Percentiles rank a stretch among this genome's conserved stretches.
These are phyloP conservation scores for Russula abietina DNA, from an alignment of 768 basidiomycete genomes.

Conservation along the genomic window DNA sequence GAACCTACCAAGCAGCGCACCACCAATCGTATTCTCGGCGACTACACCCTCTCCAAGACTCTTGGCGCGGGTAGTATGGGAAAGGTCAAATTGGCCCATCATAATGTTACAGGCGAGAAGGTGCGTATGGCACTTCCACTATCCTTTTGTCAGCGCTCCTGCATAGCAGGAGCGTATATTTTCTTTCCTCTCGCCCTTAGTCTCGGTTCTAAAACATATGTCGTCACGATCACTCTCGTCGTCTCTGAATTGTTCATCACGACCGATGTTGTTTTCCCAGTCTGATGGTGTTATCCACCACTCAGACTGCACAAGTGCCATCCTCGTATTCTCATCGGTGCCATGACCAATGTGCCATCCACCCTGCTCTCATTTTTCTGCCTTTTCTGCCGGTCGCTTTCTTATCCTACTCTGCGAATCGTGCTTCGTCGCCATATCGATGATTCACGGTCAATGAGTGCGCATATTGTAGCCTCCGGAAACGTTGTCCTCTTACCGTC, in stretches of 20 bases:
- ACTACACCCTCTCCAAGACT: slow-evolving; percentile 95
- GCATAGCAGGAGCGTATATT: background rate
- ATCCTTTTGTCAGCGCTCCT: slow-evolving; percentile 65
- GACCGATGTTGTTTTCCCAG: background rate
- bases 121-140: slow-evolving; percentile 39
- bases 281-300: background rate
- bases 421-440: background rate
- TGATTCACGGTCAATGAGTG: background rate
- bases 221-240: background rate
- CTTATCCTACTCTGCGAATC: background rate
- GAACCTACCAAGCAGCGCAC: slow-evolving; percentile 29
- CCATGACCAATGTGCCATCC: background rate
- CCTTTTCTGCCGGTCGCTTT: background rate
- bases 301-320: background rate
- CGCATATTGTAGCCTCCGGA: background rate
- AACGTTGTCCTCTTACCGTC: background rate
- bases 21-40: slow-evolving; percentile 66
- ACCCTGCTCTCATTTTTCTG: background rate
- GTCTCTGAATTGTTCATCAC: background rate
- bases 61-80: slow-evolving; percentile 98
- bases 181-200: background rate
- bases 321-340: background rate
- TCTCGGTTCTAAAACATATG: background rate
- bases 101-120: slow-evolving; percentile 87
- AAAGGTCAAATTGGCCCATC: slow-evolving; percentile 94